A percentile compares a stretch with the other conserved stretches of the same genome.
Evolutionary conservation across 805 yeast genomes (phyloP).

Genomic region (Saturnispora dispora): DNA sequence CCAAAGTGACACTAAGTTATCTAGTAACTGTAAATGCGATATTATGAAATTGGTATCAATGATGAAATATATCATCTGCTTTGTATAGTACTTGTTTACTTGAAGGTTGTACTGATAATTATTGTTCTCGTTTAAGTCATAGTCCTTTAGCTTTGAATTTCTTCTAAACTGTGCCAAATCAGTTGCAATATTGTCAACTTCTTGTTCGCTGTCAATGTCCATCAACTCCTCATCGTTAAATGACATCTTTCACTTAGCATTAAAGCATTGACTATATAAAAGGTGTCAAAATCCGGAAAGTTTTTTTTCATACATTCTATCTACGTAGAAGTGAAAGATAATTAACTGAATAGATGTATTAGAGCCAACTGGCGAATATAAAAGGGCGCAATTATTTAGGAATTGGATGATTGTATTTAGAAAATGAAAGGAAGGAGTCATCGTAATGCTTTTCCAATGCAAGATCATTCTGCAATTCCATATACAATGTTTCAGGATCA

Average conservation of each 20-base stretch:
- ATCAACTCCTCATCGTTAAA: slow-evolving; percentile 1
- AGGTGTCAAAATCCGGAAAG: not conserved
- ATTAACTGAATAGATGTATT: too few species aligned
- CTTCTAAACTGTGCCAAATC: not conserved
- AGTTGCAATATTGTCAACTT: slow-evolving; percentile 1
- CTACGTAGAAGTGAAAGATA: not conserved
- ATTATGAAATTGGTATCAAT: slow-evolving; percentile 80
- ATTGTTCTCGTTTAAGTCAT: not conserved
- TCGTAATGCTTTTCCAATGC: slow-evolving; percentile 36
- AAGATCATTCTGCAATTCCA: slow-evolving; percentile 66
- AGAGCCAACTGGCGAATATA: not conserved
- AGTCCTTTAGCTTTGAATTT: not conserved
- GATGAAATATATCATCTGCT: slow-evolving; percentile 32
- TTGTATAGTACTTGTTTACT: not conserved
- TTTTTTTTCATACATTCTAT: not conserved
- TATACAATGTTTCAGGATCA: slow-evolving; percentile 60
- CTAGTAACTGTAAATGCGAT: slow-evolving; percentile 53
- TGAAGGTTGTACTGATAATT: not conserved
- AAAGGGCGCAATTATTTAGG: not conserved
- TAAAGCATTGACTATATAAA: not conserved
- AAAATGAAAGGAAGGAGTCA: slow-evolving; percentile 22
- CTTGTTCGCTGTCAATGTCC: slow-evolving; percentile 8
- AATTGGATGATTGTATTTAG: slow-evolving; percentile 12
- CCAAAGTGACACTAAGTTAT: slow-evolving; percentile 35
- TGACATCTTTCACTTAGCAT: not conserved